Evolutionary conservation across 371 early-diverging fungal genomes (phyloP), one percentile per base, ranked within the genome.

Genomic region (Apophysomyces sp.): DNA sequence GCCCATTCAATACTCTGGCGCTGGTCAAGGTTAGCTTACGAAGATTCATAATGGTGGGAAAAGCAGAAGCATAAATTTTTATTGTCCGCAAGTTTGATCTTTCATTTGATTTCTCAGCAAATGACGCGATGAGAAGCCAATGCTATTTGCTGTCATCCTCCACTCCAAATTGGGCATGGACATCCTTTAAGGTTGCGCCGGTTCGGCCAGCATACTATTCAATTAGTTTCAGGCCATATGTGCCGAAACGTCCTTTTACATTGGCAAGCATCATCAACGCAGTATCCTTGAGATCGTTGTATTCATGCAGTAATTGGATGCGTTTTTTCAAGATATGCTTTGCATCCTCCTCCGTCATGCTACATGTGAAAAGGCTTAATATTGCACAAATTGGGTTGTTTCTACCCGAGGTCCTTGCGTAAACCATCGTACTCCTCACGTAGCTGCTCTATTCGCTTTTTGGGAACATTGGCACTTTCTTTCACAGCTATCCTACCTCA

Each of bases 301-400:
- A 67, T 27, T 67, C 67, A 36, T 67, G 67, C n/a, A 67, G 52
- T 26, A 67, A 29, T n/a, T 55, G 34, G 16, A 53, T 54, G 15
- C 63, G 63, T 26, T 16, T 34, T 52, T 59, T 31, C 29, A 55
- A 29, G 16, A 56, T 16, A 15, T 24, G 6, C 21, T 56, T 31
- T 15, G 60, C 62, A 11, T 62, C 62, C 21, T 57, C 49, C 4
- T 54, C 58, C 16, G 57, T 41, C 62, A 62, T 66, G n/a, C 67
- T 66, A 13, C n/a, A 34, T 29, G 0, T 51, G 29, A 9, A 53
- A 32, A 34, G 6, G 5, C 21, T 44, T 21, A 21, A 44, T 21
- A 18, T 2, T 21, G 24, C 21, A 21, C 21, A 9, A 9, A 18
- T 18, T 6, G 41, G 13, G 6, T 34, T 13, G 1, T 34, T 13